phyloP scores from a whole-genome alignment of 2,329 filamentous ascomycete species.

The Didymellaceae sp. region DNA sequence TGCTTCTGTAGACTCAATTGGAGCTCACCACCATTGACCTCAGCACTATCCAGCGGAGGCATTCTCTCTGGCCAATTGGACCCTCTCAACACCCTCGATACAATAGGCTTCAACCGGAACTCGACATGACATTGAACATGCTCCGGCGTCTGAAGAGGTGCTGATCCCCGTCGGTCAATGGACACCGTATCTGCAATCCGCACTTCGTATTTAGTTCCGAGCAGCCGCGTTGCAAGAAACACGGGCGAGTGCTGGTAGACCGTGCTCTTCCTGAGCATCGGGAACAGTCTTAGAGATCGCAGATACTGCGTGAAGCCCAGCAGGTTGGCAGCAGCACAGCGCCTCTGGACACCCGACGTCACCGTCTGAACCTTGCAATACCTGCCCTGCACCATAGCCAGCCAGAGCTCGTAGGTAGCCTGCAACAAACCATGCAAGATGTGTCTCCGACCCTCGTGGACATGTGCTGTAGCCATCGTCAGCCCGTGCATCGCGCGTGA shows the following conservation, averaged over 20 bases:
- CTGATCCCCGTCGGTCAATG: neutral
- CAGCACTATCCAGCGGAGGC: neutral
- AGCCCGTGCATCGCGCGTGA: too few relatives aligned
- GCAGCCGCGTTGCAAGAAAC: neutral
- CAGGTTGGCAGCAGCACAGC: conserved; percentile 10
- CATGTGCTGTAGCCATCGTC: conserved; percentile 1
- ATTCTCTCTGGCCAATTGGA: neutral
- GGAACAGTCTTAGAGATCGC: neutral
- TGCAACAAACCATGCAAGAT: conserved; percentile 2
- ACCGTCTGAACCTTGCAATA: neutral
- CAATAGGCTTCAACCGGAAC: neutral
- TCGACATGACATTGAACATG: conserved; percentile 8
- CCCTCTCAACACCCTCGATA: neutral
- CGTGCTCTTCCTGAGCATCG: neutral
- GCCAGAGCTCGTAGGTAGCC: conserved; percentile 5
- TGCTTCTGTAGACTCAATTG: too few relatives aligned
- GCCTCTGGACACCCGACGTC: neutral
- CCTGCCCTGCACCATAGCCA: neutral
- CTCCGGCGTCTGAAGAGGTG: neutral
- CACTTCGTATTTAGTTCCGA: neutral
- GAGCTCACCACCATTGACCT: neutral
- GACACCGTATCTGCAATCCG: neutral
- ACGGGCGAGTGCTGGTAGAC: neutral
- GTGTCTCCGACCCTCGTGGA: conserved; percentile 4
- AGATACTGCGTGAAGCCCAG: neutral